These are phyloP conservation scores for Cardamine chenopodiifolia DNA, from an alignment of 345 rosid species.

Conservation along the genomic window DNA sequence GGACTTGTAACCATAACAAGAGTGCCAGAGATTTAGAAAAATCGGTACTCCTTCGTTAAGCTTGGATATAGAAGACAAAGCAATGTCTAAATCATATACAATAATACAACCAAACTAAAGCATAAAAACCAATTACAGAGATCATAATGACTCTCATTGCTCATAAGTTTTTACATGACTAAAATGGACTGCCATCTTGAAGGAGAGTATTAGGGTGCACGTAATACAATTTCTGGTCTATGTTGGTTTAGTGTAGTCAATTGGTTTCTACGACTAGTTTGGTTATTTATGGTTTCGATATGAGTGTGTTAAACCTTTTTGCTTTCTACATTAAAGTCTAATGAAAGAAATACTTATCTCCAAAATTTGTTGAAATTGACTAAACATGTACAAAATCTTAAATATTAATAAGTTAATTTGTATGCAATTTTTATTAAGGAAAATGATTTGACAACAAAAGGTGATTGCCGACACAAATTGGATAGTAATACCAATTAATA, in stretches of 20 bases:
- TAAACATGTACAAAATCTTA: neutral
- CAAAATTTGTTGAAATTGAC: neutral
- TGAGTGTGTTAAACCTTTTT: neutral
- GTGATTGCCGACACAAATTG: slow-evolving; percentile 30
- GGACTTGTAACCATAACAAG: neutral
- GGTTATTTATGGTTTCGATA: neutral
- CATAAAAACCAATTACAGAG: neutral
- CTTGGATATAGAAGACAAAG: neutral
- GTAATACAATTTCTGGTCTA: neutral
- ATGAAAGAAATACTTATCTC: neutral
- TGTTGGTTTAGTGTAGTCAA: neutral
- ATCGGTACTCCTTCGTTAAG: neutral
- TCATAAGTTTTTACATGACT: neutral
- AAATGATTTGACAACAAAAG: slow-evolving; percentile 23
- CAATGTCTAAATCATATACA: neutral
- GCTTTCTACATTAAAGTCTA: neutral
- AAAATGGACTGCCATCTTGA: neutral
- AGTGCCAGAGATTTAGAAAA: neutral
- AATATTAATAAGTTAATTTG: neutral
- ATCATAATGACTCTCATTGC: neutral
- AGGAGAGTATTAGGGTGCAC: neutral
- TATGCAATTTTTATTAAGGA: neutral
- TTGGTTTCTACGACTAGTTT: neutral
- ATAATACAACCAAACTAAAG: neutral
- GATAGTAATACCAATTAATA: slow-evolving; percentile 24